Evolutionary conservation across 306 rosid species (phyloP).

Genomic region (Inga leiocalycina): DNA sequence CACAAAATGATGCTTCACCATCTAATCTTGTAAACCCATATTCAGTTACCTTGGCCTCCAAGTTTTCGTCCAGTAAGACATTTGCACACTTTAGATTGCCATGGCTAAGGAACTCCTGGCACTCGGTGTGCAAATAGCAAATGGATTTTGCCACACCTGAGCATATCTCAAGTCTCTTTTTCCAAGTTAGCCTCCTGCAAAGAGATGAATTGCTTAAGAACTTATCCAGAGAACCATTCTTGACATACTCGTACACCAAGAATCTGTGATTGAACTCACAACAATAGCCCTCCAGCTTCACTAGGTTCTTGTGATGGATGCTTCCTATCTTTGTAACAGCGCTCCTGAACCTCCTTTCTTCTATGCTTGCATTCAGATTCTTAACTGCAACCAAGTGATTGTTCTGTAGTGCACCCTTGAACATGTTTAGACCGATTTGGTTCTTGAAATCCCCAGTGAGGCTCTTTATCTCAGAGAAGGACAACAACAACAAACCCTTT

Average conservation of each 20-base stretch:
- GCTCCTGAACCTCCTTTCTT: conserved; percentile 72
- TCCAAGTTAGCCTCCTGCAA: conserved; percentile 72
- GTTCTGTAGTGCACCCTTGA: conserved; percentile 58
- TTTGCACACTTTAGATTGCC: conserved; percentile 68
- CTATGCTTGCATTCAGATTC: conserved; percentile 53
- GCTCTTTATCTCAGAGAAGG: conserved; percentile 67
- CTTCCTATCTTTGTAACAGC: conserved; percentile 61
- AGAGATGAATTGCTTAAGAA: conserved; percentile 48
- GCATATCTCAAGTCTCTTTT: conserved; percentile 72
- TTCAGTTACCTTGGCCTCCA: conserved; percentile 65
- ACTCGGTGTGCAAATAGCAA: conserved; percentile 72
- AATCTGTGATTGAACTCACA: conserved; percentile 63
- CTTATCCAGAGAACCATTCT: conserved; percentile 61
- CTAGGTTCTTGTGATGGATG: conserved; percentile 77
- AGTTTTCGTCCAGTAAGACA: conserved; percentile 68
- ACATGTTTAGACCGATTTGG: conserved; percentile 63
- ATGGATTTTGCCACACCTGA: conserved; percentile 68
- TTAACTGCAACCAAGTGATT: conserved; percentile 55
- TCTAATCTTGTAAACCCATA: conserved; percentile 58
- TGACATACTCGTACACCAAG: conserved; percentile 61
- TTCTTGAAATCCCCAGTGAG: conserved; percentile 59
- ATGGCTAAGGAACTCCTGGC: conserved; percentile 76
- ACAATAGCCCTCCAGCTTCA: conserved; percentile 84
- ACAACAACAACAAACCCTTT: conserved; percentile 53
- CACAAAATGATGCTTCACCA: conserved; percentile 41